Evolutionary conservation across 371 early-diverging fungal species (phyloP), one percentile per base, ranked within the genome.

Genomic region (Nosema muscidifuracis): DNA sequence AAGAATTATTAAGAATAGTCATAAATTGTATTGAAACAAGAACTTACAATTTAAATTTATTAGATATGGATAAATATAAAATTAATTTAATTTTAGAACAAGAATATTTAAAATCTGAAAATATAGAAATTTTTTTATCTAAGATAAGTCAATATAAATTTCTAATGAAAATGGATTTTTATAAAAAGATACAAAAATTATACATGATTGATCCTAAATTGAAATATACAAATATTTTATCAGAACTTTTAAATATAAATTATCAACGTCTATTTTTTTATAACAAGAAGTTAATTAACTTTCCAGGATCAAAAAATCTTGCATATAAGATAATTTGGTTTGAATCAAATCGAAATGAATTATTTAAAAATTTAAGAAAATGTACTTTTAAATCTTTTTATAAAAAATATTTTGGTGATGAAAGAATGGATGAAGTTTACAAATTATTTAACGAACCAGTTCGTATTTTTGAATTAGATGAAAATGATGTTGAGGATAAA

Each of bases 401-500:
- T 13, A 20, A 61, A 9, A 51, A 62, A 24, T 22, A 47, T 36
- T 62, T 62, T 36, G 53, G 53, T 1, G 71, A 70, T 40, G 40
- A 44, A 2, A 31, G 71, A 50, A 51, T 70, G 34, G 36, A 40
- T 2, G 71, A 71, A 43, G 57, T 71, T 2, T 0, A 40, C 28
- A 43, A 33, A n/a, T 55, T 71, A 42, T 63, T 71, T 56, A 47
- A 56, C 30, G 65, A 71, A 40, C 24, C 44, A 13, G 31, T 57
- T 6, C 30, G 10, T 24, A 38, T 26, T 7, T 71, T 71, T 64
- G 55, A 62, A 30, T 40, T 71, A 20, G 70, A 61, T 28, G 63
- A 62, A 28, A 55, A 71, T 64, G 64, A 53, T 6, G 12, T 30
- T 1, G 71, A 71, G 24, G 43, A 51, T 43, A 55, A 18, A 30